phyloP scores from a whole-genome alignment of 768 basidiomycete species.

The Suillus spraguei region DNA sequence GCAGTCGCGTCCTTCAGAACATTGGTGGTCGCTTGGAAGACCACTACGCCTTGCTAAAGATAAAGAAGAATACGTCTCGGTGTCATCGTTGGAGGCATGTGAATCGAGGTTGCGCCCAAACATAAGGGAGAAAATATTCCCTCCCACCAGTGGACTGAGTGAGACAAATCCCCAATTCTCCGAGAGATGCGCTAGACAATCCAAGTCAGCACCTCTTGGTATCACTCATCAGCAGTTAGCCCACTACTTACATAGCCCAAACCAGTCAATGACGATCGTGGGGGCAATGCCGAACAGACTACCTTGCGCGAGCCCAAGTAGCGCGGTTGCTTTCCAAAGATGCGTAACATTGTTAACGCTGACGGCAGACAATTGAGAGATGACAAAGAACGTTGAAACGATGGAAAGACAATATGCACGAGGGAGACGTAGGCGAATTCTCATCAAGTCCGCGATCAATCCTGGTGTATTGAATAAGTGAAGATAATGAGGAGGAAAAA shows the following conservation, averaged over 20 bases:
- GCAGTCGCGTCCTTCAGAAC: conserved; percentile 58
- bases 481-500: neutral
- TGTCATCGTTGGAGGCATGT: conserved; percentile 43
- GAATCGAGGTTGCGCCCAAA: conserved; percentile 84
- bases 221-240: neutral
- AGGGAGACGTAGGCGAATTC: conserved; percentile 60
- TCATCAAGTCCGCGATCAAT: conserved; percentile 63
- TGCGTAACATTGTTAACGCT: conserved; percentile 54
- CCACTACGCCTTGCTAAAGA: conserved; percentile 14
- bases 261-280: conserved; percentile 86
- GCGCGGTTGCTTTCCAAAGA: conserved; percentile 57
- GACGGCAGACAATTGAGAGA: conserved; percentile 68
- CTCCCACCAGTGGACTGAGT: conserved; percentile 73
- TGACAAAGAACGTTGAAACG: conserved; percentile 66
- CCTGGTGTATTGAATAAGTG: conserved; percentile 40
- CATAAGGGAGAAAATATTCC: conserved; percentile 81
- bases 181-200: conserved; percentile 60
- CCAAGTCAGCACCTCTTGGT: neutral
- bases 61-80: neutral
- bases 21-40: conserved; percentile 43
- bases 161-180: conserved; percentile 87
- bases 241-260: conserved; percentile 72
- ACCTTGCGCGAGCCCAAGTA: conserved; percentile 60
- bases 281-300: conserved; percentile 73
- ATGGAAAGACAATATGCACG: too few relatives aligned